Evolutionary conservation across 2,329 filamentous ascomycete genomes (phyloP), one percentile per base, ranked within the genome.

Genomic region (Polychaeton citri): DNA sequence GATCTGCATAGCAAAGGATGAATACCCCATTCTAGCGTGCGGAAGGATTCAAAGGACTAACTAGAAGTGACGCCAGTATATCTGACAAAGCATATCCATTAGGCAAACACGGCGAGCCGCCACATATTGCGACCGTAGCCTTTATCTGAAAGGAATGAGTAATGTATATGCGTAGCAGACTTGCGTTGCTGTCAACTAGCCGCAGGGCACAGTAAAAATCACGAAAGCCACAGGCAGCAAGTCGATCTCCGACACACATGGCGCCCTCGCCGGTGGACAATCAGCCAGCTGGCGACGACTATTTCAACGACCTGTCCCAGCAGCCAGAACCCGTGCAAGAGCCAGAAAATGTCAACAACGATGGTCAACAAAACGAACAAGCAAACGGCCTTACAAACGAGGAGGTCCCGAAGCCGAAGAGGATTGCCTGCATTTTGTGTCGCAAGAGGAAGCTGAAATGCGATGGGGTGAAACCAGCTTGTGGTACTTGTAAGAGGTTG

Each of bases 401-500:
- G 20, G 50, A 52, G 26, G 40, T 57, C 3, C 55, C 57, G 8
- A 66, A 65, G 43, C 51, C 57, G n/a, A 96, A 96, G 68, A 76
- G 88, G 47, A 81, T 96, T 50, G 90, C 90, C 24, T 98, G 90
- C 58, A 83, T 94, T 54, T 78, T 96, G 43, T 98, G 90, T 57
- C 72, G 88, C 50, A 90, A 87, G 62, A 74, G 88, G 55, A 96
- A 96, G 63, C 67, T 95, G 47, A 81, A 81, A 61, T 95, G 87
- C 60, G 87, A 95, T 57, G 86, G 86, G 24, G 65, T 72, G 36
- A 78, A 81, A 44, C 87, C 87, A 16, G 84, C 81, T 47, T 94
- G 87, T 56, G 85, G 81, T 50, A 94, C 86, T 18, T 95, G 87
- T 59, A 77, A 81, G 20, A 71, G 87, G n/a, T 65, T 94, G 34